These are phyloP conservation scores for Mangifera indica DNA, from an alignment of 345 rosid genomes.

Conservation along the genomic window DNA sequence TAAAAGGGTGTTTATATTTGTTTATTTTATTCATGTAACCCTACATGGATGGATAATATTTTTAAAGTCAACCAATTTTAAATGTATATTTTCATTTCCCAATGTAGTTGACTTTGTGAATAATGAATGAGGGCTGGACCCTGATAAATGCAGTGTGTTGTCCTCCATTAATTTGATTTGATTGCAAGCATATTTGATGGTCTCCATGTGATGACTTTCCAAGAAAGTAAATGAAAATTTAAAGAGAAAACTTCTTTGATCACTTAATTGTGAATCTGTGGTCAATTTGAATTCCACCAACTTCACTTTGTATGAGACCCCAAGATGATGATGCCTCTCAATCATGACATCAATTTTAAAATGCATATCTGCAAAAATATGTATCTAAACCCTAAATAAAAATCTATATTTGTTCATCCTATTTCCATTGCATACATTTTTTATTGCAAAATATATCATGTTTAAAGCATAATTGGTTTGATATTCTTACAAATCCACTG, in stretches of 20 bases:
- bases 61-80: not conserved
- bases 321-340: no score
- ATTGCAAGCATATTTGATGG: not conserved
- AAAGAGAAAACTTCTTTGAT: not conserved
- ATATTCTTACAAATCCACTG: no score
- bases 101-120: not conserved
- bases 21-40: not conserved
- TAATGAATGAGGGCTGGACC: not conserved
- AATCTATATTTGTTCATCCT: no score
- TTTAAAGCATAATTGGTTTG: not conserved
- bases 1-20: not conserved
- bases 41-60: not conserved
- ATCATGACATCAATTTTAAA: no score
- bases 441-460: no score
- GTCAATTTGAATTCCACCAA: no score
- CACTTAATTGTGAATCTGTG: not conserved
- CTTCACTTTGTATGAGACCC: no score
- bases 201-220: not conserved
- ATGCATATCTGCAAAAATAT: no score
- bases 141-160: not conserved
- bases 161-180: not conserved
- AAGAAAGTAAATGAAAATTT: not conserved
- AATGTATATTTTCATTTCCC: not conserved
- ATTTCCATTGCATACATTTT: no score
- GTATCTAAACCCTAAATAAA: no score